Evolutionary conservation across 352 stramenopile genomes (phyloP), one percentile per base, ranked within the genome.

Genomic region (Pythium aquatile): DNA sequence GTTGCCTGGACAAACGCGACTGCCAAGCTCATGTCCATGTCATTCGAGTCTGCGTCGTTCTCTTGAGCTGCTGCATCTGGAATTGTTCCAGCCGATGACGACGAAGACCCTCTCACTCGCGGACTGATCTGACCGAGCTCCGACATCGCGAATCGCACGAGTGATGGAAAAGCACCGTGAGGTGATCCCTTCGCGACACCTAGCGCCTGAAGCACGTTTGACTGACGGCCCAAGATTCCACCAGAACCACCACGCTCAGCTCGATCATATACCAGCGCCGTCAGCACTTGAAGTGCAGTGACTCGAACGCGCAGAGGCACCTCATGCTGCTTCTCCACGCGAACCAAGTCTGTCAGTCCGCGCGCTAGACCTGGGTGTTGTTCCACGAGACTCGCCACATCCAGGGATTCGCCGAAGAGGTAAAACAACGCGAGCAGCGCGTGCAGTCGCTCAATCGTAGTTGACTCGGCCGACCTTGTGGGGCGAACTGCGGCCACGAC

Each of bases 21-120:
- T 17, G 87, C 87, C 8, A 96, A 58, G 24, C 75, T 91, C 87
- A 96, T 96, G 40, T 96, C 87, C 85, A 96, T 94, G 63, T 96
- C 87, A 40, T 69, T 82, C 26, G 47, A 24, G 28, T 54, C 47
- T 28, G 47, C 47, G 60, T 93, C 85, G 1, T 72, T 70, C 37
- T 77, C 72, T 39, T 77, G 58, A 4, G 65, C 47, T n/a, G 65
- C 49, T 2, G 57, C 42, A 20, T 65, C 61, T 14, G 55, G 51
- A 2, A 30, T 7, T 9, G 28, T 30, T 30, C 39, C 28, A 1
- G 33, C 57, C 11, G 37, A n/a, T 0, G 44, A 66, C 11, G 65
- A 40, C 5, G 37, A 57, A 2, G 47, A 37, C 6, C 40, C 63
- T 58, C 58, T 44, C 29, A 40, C 30, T 26, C 53, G 59, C 1